Evolutionary conservation across 2,329 filamentous ascomycete genomes (phyloP), one percentile per base, ranked within the genome.

Genomic region (Penicillium sp.): DNA sequence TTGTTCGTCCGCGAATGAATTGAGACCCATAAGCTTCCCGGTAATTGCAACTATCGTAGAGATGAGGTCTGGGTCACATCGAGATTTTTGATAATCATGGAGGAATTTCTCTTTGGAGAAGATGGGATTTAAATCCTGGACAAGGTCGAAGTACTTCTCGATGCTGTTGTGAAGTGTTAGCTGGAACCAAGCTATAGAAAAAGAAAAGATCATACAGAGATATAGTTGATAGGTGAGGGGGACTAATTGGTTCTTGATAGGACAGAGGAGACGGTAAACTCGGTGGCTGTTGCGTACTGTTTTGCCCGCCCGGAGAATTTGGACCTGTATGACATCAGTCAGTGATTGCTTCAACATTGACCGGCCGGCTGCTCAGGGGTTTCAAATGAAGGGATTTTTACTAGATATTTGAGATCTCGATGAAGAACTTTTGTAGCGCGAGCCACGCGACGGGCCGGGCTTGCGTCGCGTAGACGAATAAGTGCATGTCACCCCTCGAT

Each of bases 391-490:
- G n/a, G 33, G 6, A 2, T 9, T 9, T 18, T 11, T 22, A 40
- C 37, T 40, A 9, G 37, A 40, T 40, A 8, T 12, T 40, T 40
- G 37, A 4, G 8, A 18, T 20, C 18, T 40, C 18, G 37, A 20
- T 40, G 37, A 6, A 50, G 18, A 25, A 25, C 18, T 40, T 6
- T 29, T 27, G 18, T 65, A 59, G 8, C 60, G 64, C 11, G 64
- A 58, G 22, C 70, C 69, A 41, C 68, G 62, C 0, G 63, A 53
- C 8, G 71, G 71, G 4, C 72, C 72, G 3, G 71, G 71, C 51
- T 66, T 73, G 27, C 67, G 64, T 49, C 60, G 63, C 46, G 59
- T 59, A 20, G 58, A 61, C 7, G 68, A 67, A 50, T 74, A 74
- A 4, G 55, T 63, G 60, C 72, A 73, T 18, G 48, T 48, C 20